Evolutionary conservation across 441 rosid genomes (phyloP).

Genomic region (Mallotus japonicus): DNA sequence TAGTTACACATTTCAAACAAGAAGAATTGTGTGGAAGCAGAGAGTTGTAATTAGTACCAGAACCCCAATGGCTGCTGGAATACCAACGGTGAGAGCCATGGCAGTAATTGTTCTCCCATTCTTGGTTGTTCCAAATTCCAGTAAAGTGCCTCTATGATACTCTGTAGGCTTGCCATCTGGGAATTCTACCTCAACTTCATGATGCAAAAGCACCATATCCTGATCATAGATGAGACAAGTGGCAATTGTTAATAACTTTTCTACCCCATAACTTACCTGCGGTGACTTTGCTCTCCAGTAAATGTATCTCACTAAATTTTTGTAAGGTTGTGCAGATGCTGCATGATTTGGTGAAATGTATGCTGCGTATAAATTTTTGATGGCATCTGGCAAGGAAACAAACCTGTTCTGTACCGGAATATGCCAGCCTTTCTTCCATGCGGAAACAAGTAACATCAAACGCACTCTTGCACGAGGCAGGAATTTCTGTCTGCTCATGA

Average conservation of each 20-base stretch:
- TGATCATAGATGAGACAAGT: slow-evolving; percentile 29
- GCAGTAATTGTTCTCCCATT: slow-evolving; percentile 66
- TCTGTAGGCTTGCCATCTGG: slow-evolving; percentile 53
- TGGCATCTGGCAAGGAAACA: not conserved
- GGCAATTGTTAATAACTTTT: not conserved
- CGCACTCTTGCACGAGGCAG: slow-evolving; percentile 55
- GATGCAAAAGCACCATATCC: slow-evolving; percentile 98
- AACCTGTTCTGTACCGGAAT: slow-evolving; percentile 78
- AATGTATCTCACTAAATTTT: not conserved
- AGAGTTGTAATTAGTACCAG: slow-evolving; percentile 47
- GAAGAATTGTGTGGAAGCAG: not conserved
- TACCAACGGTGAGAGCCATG: slow-evolving; percentile 91
- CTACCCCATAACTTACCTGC: too few relatives aligned
- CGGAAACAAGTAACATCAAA: slow-evolving; percentile 67
- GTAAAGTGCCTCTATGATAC: slow-evolving; percentile 61
- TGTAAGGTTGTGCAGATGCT: too few relatives aligned
- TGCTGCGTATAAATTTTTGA: not conserved
- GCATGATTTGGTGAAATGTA: too few relatives aligned
- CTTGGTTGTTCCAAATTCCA: slow-evolving; percentile 68
- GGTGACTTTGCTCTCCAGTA: not conserved
- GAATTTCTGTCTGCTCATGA: slow-evolving; percentile 58
- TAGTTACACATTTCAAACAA: not conserved
- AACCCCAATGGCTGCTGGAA: slow-evolving; percentile 86
- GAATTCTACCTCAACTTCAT: slow-evolving; percentile 78
- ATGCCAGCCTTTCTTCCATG: slow-evolving; percentile 86